phyloP scores from a whole-genome alignment of 2,329 filamentous ascomycete genomes.

The Acrodontium crateriforme region DNA sequence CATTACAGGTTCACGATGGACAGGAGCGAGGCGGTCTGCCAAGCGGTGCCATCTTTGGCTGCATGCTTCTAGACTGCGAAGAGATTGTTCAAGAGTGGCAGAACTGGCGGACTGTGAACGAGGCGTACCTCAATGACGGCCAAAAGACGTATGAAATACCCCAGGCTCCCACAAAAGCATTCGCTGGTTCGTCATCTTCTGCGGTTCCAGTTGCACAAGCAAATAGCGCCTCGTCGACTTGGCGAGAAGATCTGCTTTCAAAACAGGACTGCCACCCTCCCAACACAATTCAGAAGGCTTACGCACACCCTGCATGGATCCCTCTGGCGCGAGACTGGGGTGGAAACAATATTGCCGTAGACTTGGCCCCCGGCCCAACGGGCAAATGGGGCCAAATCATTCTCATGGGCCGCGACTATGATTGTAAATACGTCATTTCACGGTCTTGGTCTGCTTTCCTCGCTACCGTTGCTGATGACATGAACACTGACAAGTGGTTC shows the following conservation, averaged over 20 bases:
- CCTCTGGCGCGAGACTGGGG: slow-evolving; percentile 95
- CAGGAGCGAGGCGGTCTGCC: slow-evolving; percentile 86
- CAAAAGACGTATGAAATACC: slow-evolving; percentile 41
- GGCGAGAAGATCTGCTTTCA: slow-evolving; percentile 72
- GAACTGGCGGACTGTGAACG: slow-evolving; percentile 88
- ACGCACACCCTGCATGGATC: slow-evolving; percentile 91
- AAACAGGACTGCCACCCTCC: slow-evolving; percentile 81
- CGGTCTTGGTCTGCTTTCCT: slow-evolving; percentile 84
- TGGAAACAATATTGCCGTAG: slow-evolving; percentile 90
- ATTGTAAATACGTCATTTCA: slow-evolving; percentile 94
- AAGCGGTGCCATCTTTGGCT: slow-evolving; percentile 83
- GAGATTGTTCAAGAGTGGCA: slow-evolving; percentile 97
- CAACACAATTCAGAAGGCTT: slow-evolving; percentile 77
- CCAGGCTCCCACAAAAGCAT: slow-evolving; percentile 54
- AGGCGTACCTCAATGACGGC: slow-evolving; percentile 62
- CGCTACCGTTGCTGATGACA: slow-evolving; percentile 75
- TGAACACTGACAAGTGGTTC: slow-evolving; percentile 77
- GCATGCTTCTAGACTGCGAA: slow-evolving; percentile 94
- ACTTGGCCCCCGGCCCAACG: slow-evolving; percentile 76
- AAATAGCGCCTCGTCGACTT: slow-evolving; percentile 37
- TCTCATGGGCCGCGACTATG: slow-evolving; percentile 91
- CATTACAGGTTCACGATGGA: slow-evolving; percentile 82
- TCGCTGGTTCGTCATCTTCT: slow-evolving; percentile 52
- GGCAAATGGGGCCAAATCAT: slow-evolving; percentile 96
- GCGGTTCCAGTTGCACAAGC: slow-evolving; percentile 26